Evolutionary conservation across 139 green algal genomes (phyloP).

Genomic region (Tetradesmus lagerheimii): DNA sequence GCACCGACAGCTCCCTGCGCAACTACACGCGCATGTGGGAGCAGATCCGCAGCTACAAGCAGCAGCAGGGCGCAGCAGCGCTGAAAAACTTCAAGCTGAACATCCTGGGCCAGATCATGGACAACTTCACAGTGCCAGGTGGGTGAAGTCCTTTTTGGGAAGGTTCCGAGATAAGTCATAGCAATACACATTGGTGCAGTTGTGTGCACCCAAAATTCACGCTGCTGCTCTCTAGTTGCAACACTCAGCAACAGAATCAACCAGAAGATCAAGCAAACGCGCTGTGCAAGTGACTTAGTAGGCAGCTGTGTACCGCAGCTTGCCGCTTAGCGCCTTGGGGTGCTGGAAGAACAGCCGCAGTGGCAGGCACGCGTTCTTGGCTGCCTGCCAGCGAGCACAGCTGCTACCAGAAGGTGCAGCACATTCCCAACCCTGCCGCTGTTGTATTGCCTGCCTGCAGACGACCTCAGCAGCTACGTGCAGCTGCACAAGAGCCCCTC

Average conservation of each 20-base stretch:
- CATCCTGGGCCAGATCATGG: slow-evolving; percentile 29
- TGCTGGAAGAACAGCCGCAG: too few relatives aligned
- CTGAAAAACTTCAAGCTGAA: slow-evolving; percentile 30
- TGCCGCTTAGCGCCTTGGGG: too few relatives aligned
- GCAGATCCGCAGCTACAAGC: slow-evolving; percentile 20
- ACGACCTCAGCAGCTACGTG: background rate
- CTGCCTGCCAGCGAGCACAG: background rate
- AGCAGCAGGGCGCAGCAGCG: background rate
- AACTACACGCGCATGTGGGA: slow-evolving; percentile 33
- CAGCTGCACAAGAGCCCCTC: slow-evolving; percentile 28
- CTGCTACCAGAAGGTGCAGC: too few relatives aligned
- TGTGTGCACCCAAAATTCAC: too few relatives aligned
- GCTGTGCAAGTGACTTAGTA: too few relatives aligned
- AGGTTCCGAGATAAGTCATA: background rate
- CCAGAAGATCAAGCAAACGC: too few relatives aligned
- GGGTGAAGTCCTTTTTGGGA: background rate
- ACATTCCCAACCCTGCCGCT: too few relatives aligned
- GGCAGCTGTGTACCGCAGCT: too few relatives aligned
- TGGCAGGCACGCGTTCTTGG: background rate
- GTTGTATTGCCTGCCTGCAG: background rate
- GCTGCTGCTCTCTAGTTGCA: too few relatives aligned
- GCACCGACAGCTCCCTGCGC: slow-evolving; percentile 18
- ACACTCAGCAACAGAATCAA: too few relatives aligned
- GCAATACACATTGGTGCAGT: too few relatives aligned
- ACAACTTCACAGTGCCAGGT: slow-evolving; percentile 33